Evolutionary conservation across 208 protist genomes (phyloP), one percentile per base, ranked within the genome.

Genomic region (Acanthamoeba divionensis): DNA sequence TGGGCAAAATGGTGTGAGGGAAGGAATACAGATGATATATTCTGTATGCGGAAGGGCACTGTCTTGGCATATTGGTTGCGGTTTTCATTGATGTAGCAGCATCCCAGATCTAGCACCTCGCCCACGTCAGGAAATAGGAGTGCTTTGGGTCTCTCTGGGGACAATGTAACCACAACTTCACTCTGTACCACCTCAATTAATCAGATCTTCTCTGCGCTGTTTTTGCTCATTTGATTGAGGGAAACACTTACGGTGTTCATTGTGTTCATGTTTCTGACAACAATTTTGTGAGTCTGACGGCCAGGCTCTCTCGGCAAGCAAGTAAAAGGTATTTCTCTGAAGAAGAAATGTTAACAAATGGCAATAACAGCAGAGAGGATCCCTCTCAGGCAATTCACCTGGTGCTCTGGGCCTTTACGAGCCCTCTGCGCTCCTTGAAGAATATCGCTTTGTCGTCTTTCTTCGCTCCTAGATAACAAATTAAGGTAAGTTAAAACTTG

Each of bases 41-140:
- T 90, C 67, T 90, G 54, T 12, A 90, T 90, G 9, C 60, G 87
- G 41, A 90, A 67, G 8, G 87, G 67, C 10, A 52, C 45, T 2
- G 82, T 67, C n/a, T 90, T 90, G 26, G 75, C 87, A n/a, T 90
- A 90, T n/a, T 65, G 47, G 69, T 80, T 90, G 47, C 69, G 83
- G 13, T 33, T 52, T 7, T 50, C 44, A 48, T 90, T 57, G 33
- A 90, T 71, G 69, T 90, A 90, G 36, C 83, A 90, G 62, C 67
- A 18, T 29, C 83, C 83, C 60, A 90, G 41, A 29, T 90, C 83
- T 38, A 90, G 67, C 8, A 79, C 69, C n/a, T n/a, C n/a, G n/a
- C n/a, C n/a, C n/a, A n/a, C n/a, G n/a, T n/a, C n/a, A n/a, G n/a
- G n/a, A n/a, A n/a, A n/a, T n/a, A n/a, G n/a, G n/a, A n/a, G n/a